phyloP scores from a whole-genome alignment of 2,329 filamentous ascomycete genomes.

The Aspergillus tubingensis region DNA sequence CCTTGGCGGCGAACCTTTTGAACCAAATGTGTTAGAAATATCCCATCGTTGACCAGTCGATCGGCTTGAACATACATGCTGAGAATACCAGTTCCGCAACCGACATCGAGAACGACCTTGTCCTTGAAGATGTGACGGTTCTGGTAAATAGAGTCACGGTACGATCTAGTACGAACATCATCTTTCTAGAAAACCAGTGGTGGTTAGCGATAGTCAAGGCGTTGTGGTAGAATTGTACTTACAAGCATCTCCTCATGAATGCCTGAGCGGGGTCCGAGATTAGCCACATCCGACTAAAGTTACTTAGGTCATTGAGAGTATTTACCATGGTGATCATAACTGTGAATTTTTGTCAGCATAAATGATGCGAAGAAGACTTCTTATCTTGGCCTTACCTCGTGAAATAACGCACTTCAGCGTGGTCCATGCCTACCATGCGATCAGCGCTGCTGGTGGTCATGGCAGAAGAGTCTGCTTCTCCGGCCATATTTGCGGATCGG shows the following conservation, averaged over 20 bases:
- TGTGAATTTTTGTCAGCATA: slow-evolving; percentile 44
- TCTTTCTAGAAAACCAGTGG: slow-evolving; percentile 70
- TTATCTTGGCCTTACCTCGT: slow-evolving; percentile 68
- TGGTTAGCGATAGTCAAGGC: slow-evolving; percentile 3
- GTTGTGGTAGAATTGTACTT: slow-evolving; percentile 45
- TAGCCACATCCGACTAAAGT: slow-evolving; percentile 21
- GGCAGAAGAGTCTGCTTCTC: slow-evolving; percentile 27
- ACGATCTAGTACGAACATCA: slow-evolving; percentile 93
- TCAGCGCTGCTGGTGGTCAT: slow-evolving; percentile 48
- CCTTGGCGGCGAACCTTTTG: slow-evolving; percentile 88
- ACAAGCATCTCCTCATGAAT: slow-evolving; percentile 99
- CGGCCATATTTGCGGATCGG: slow-evolving; percentile 33
- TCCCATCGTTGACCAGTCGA: slow-evolving; percentile 3
- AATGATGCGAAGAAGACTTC: slow-evolving; percentile 6
- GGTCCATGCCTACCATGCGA: slow-evolving; percentile 66
- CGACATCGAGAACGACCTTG: slow-evolving; percentile 93
- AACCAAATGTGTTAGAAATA: slow-evolving; percentile 22
- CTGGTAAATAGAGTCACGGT: slow-evolving; percentile 96
- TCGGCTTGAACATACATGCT: slow-evolving; percentile 71
- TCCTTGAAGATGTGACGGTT: slow-evolving; percentile 93
- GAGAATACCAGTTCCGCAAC: slow-evolving; percentile 95
- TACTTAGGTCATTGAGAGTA: slow-evolving; percentile 30
- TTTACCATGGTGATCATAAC: slow-evolving; percentile 97
- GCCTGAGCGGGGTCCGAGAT: slow-evolving; percentile 56
- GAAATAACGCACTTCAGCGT: slow-evolving; percentile 99